Percentiles rank a stretch among this genome's conserved stretches.
Evolutionary conservation across 129 eudicot species (phyloP).

Genomic region (Lactuca saligna): DNA sequence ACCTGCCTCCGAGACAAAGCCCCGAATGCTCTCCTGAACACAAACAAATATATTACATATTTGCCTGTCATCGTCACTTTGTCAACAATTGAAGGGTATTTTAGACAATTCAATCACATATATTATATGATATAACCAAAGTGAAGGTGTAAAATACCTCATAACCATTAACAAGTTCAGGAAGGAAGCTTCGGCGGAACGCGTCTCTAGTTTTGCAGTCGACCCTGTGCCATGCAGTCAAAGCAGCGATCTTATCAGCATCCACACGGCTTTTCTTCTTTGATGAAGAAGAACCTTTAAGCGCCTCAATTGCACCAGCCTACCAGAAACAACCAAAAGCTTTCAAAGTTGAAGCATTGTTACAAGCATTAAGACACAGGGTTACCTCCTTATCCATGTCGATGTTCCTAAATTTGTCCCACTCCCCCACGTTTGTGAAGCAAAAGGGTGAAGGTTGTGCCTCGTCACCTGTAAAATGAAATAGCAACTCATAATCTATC

Average conservation of each 20-base stretch:
- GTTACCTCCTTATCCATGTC: constrained; percentile 97
- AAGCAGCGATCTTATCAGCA: constrained; percentile 72
- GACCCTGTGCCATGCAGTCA: constrained; percentile 93
- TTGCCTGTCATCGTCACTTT: background rate
- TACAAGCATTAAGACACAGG: background rate
- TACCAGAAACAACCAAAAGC: constrained; percentile 27
- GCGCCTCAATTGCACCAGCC: constrained; percentile 60
- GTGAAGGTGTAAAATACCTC: constrained; percentile 52
- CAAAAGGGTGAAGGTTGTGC: constrained; percentile 72
- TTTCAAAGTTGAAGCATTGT: background rate
- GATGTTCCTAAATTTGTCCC: constrained; percentile 90
- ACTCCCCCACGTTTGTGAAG: constrained; percentile 73
- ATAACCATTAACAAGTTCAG: constrained; percentile 63
- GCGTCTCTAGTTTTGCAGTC: constrained; percentile 92
- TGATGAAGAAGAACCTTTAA: constrained; percentile 42
- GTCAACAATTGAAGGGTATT: constrained; percentile 4
- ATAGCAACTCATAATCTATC: background rate
- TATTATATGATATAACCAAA: background rate
- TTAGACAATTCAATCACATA: constrained; percentile 10
- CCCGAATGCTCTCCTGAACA: constrained; percentile 65
- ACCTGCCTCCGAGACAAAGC: constrained; percentile 52
- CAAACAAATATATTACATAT: background rate
- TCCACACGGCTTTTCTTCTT: constrained; percentile 57
- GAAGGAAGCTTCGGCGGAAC: constrained; percentile 75
- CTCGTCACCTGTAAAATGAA: constrained; percentile 72